phyloP scores from a whole-genome alignment of 2,329 filamentous ascomycete species.

The Knoxdaviesia capensis region DNA sequence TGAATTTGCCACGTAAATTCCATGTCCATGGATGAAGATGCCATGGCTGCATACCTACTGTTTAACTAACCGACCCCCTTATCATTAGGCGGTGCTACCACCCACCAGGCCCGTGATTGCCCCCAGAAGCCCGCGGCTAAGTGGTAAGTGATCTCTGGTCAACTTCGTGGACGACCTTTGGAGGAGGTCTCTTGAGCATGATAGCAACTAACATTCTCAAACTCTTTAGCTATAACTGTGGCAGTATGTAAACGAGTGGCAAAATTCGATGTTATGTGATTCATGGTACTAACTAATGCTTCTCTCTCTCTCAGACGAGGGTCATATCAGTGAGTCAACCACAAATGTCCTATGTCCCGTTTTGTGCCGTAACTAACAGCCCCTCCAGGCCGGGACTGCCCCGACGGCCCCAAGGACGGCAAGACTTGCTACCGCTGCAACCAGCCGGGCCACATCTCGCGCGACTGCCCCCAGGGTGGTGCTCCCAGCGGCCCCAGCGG shows the following conservation, averaged over 20 bases:
- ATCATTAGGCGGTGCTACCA: slow-evolving; percentile 46
- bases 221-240: slow-evolving; percentile 55
- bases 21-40: neutral
- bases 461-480: slow-evolving; percentile 50
- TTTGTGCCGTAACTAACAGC: neutral
- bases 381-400: slow-evolving; percentile 66
- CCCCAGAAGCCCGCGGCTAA: slow-evolving; percentile 67
- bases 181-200: too few relatives aligned
- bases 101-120: slow-evolving; percentile 71
- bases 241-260: slow-evolving; percentile 30
- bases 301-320: slow-evolving; percentile 24
- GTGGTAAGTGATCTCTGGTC: slow-evolving; percentile 35
- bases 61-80: neutral
- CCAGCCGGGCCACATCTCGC: slow-evolving; percentile 74
- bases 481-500: slow-evolving; percentile 24
- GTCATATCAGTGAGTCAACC: slow-evolving; percentile 52
- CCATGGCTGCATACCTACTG: neutral
- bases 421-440: slow-evolving; percentile 64
- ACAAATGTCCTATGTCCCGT: slow-evolving; percentile 7
- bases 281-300: slow-evolving; percentile 6
- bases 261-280: neutral
- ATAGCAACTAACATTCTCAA: slow-evolving; percentile 7
- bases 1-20: neutral
- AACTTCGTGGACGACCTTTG: too few relatives aligned
- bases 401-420: slow-evolving; percentile 70